Percentiles rank a stretch among this genome's conserved stretches.
Conservation (phyloP, 441 rosid species). For the Arabidopsis hybrid region DNA sequence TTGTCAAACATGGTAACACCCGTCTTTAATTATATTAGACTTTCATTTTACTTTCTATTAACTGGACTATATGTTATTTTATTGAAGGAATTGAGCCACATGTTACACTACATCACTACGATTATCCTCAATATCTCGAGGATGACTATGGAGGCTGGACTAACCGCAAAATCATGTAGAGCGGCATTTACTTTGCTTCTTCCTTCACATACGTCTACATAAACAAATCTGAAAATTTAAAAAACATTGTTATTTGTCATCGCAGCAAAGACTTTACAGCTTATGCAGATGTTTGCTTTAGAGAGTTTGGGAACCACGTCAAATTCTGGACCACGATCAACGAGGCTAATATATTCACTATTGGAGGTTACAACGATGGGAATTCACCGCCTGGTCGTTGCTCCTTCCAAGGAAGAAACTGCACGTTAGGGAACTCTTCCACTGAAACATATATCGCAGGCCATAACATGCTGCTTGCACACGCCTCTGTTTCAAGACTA, state of each 20-base stretch:
- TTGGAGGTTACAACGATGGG: too few relatives aligned
- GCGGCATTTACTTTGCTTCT: neutral
- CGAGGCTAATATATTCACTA: too few relatives aligned
- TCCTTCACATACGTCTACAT: neutral
- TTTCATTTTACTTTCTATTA: neutral
- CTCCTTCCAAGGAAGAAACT: constrained; percentile 41
- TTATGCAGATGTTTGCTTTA: constrained; percentile 70
- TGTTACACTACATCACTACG: constrained; percentile 57
- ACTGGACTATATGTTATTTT: neutral
- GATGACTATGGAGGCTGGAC: constrained; percentile 80
- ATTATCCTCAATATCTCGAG: constrained; percentile 72
- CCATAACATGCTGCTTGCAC: constrained; percentile 70
- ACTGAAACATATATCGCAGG: constrained; percentile 64
- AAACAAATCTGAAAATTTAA: too few relatives aligned
- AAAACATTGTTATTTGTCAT: neutral
- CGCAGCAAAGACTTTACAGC: constrained; percentile 68
- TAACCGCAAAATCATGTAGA: constrained; percentile 58
- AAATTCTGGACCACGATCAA: constrained; percentile 58
- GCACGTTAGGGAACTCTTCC: constrained; percentile 65
- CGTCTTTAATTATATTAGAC: neutral
- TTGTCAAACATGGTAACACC: constrained; percentile 54
- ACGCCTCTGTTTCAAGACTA: constrained; percentile 60
- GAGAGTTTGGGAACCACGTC: constrained; percentile 64
- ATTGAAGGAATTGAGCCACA: constrained; percentile 68
- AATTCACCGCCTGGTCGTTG: too few relatives aligned